A percentile compares a stretch with the other conserved stretches of the same genome.
phyloP scores from a whole-genome alignment of 2,329 filamentous ascomycete genomes.

The Ceratocystis colombiana region DNA sequence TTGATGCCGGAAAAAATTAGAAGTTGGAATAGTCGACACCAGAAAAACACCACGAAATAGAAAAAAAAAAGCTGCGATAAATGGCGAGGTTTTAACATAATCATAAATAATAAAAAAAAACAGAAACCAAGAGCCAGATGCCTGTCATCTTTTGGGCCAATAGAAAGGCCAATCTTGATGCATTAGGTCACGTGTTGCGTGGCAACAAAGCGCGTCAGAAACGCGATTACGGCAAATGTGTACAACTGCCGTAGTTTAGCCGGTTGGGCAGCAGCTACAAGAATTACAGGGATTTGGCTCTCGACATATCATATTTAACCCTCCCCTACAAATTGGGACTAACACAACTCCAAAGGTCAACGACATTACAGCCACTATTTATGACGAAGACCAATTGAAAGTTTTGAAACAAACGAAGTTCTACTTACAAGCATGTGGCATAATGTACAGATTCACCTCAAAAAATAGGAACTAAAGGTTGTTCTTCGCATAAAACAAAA shows the following conservation, averaged over 20 bases:
- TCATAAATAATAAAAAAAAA: not conserved
- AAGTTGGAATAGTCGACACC: slow-evolving; percentile 6
- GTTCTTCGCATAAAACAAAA: not conserved
- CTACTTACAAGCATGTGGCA: no score
- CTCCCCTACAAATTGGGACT: no score
- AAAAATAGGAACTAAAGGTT: no score
- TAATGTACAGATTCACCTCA: no score
- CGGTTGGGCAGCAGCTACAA: slow-evolving; percentile 4
- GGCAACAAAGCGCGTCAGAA: slow-evolving; percentile 4
- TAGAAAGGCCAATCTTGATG: not conserved
- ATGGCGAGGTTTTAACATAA: not conserved
- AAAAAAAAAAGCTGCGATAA: slow-evolving; percentile 1
- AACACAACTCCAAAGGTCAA: no score
- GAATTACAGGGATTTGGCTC: not conserved
- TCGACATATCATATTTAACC: not conserved
- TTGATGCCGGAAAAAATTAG: not conserved
- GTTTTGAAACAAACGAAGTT: no score
- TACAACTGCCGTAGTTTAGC: not conserved
- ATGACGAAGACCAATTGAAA: no score
- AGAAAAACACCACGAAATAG: not conserved
- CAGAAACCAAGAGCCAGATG: not conserved
- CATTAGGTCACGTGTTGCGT: not conserved
- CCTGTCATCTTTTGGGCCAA: slow-evolving; percentile 1
- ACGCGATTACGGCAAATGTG: not conserved
- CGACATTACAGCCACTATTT: no score